Conservation (phyloP, 768 basidiomycete genomes). For the Lactarius vividus region DNA sequence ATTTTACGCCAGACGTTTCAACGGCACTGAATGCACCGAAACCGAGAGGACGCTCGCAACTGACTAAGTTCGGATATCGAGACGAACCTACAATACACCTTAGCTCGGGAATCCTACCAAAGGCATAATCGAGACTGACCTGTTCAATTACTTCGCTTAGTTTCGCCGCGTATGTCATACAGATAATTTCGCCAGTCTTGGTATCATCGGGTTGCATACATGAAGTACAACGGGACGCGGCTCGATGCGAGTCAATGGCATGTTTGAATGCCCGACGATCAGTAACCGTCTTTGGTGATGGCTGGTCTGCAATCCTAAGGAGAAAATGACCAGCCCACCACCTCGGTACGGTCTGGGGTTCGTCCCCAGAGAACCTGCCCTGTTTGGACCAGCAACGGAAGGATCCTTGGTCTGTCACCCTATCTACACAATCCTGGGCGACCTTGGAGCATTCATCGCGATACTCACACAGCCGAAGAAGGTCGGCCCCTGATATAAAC, state of each 20-base stretch:
- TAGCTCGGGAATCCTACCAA: background rate
- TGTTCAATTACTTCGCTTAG: background rate
- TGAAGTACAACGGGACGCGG: background rate
- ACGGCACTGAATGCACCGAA: too few relatives aligned
- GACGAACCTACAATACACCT: background rate
- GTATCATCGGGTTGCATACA: background rate
- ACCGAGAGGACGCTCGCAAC: background rate
- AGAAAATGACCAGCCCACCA: constrained; percentile 18
- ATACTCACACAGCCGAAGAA: constrained; percentile 1
- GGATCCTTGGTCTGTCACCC: background rate
- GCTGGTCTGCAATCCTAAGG: background rate
- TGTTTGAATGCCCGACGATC: constrained; percentile 14
- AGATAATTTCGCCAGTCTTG: constrained; percentile 4
- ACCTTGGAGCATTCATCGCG: constrained; percentile 2
- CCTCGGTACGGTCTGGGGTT: constrained; percentile 4
- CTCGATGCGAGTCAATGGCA: background rate
- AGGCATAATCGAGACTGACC: background rate
- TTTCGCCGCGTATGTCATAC: background rate
- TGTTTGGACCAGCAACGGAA: background rate
- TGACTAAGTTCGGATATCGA: background rate
- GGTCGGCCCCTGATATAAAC: constrained; percentile 11
- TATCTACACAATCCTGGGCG: background rate
- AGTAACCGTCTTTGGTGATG: constrained; percentile 8
- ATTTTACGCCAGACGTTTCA: too few relatives aligned
- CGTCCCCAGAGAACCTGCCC: background rate